Base-by-base conservation (phyloP, 495 filamentous ascomycete species). In the Penicillium salamii region DNA sequence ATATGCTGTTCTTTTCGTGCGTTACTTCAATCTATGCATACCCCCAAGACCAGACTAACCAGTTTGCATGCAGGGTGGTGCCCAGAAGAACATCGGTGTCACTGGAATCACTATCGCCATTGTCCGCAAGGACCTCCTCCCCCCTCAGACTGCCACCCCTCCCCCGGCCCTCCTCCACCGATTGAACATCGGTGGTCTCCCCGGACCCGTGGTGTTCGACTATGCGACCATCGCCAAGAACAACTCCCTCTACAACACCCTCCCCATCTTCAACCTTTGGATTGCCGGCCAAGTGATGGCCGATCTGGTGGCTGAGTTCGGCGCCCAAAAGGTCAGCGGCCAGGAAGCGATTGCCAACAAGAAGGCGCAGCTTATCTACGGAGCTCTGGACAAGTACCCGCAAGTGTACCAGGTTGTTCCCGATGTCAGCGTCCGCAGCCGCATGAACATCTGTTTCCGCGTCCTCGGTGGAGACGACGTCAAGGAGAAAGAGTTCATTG, bases 361-460 rank as follows among this genome's bases (percentile, higher is more conserved):
- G 46, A 96, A 97, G 76, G 84, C 90, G 0, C 54, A 78, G 18
- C 60, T 86, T 26, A 76, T 97, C 45, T 97, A 97, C 62, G 73
- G 67, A 0, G 80, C 80, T 3, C 73, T 96, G 32, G 90, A 93
- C 52, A 78, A 75, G n/a, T 74, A 87, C 61, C 81, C 85, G 0
- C 64, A 80, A 0, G 72, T 83, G 19, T 95, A 90, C 69, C 70
- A 68, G 34, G 78, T 95, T 17, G 87, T 96, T 4, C 86, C 88
- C 0, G 77, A 84, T 51, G 87, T 84, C 69, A 71, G 68, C 39
- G 83, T 81, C 7, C 83, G 91, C 36, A 91, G 86, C 49, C 72
- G 89, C 33, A 96, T 96, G 89, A 96, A 97, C 67, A 83, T 96
- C 38, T 96, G 90, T 74, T 93, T 93, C 75, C 77, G 90, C 17